Conservation (phyloP, 768 basidiomycete species). For the Russula earlei region DNA sequence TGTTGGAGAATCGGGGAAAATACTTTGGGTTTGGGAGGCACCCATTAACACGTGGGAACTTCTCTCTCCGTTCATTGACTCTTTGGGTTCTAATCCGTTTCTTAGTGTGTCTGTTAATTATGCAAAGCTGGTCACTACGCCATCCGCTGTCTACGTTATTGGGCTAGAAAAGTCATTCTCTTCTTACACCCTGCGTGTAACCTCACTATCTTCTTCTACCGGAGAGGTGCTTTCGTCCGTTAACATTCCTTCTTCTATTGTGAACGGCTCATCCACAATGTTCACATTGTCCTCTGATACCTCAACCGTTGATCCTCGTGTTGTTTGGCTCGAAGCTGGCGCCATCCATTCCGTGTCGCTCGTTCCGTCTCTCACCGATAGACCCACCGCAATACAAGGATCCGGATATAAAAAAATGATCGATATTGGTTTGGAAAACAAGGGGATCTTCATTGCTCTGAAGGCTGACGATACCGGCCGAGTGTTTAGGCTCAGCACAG, state of each 20-base stretch:
- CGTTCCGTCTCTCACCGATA: slow-evolving; percentile 41
- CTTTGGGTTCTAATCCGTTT: neutral
- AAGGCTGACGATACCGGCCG: slow-evolving; percentile 45
- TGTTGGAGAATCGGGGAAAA: slow-evolving; percentile 44
- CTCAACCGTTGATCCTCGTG: slow-evolving; percentile 25
- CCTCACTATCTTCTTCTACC: slow-evolving; percentile 44
- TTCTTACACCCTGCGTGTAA: slow-evolving; percentile 59
- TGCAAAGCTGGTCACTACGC: slow-evolving; percentile 48
- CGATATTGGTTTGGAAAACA: slow-evolving; percentile 48
- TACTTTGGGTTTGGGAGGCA: slow-evolving; percentile 65
- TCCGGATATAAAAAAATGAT: slow-evolving; percentile 41
- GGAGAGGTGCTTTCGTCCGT: slow-evolving; percentile 42
- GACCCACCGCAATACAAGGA: slow-evolving; percentile 35
- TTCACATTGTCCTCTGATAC: slow-evolving; percentile 26
- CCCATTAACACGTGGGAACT: slow-evolving; percentile 52
- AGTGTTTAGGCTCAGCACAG: slow-evolving; percentile 42
- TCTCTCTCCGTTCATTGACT: neutral
- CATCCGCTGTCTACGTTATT: slow-evolving; percentile 44
- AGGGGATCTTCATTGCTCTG: slow-evolving; percentile 55
- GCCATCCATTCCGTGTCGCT: slow-evolving; percentile 42
- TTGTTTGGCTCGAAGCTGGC: slow-evolving; percentile 48
- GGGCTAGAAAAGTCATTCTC: slow-evolving; percentile 36
- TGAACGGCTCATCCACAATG: slow-evolving; percentile 29
- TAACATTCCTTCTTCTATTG: slow-evolving; percentile 46
- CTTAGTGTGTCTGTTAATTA: slow-evolving; percentile 55